Conservation (phyloP, 176 grass and related monocot genomes). For the Microstegium vimineum region DNA sequence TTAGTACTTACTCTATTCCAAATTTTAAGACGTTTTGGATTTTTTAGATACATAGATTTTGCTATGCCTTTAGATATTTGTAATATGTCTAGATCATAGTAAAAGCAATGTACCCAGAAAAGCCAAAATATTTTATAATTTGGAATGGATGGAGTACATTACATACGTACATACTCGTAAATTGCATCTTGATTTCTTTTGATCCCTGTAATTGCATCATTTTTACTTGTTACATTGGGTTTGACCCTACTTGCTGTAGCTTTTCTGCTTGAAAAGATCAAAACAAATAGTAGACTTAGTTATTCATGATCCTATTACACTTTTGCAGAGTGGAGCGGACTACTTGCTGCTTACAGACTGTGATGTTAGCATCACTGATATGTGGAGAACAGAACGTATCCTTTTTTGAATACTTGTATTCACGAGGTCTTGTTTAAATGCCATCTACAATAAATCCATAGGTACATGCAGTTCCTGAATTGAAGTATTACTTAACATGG, state of each 20-base stretch:
- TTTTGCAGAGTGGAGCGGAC: constrained; percentile 70
- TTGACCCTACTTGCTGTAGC: background rate
- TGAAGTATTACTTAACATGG: constrained; percentile 48
- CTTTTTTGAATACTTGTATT: constrained; percentile 43
- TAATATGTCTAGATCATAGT: no score
- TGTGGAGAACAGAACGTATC: constrained; percentile 81
- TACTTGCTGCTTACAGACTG: constrained; percentile 83
- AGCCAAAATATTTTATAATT: no score
- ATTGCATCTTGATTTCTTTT: constrained; percentile 12
- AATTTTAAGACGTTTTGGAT: no score
- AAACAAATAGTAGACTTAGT: background rate
- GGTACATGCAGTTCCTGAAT: constrained; percentile 6
- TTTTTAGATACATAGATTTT: no score
- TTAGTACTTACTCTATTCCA: background rate
- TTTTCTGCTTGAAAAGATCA: background rate
- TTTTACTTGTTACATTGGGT: background rate
- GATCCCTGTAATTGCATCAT: background rate
- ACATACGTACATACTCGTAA: background rate
- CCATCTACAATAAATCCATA: constrained; percentile 14
- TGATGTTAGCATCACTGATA: constrained; percentile 70
- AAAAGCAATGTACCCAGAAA: no score
- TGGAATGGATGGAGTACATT: background rate
- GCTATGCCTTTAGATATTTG: no score
- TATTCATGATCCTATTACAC: constrained; percentile 1
- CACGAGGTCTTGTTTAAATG: constrained; percentile 16